Percentiles rank a stretch among this genome's conserved stretches.
Conservation (phyloP, 768 basidiomycete species). For the Trametes punicea region DNA sequence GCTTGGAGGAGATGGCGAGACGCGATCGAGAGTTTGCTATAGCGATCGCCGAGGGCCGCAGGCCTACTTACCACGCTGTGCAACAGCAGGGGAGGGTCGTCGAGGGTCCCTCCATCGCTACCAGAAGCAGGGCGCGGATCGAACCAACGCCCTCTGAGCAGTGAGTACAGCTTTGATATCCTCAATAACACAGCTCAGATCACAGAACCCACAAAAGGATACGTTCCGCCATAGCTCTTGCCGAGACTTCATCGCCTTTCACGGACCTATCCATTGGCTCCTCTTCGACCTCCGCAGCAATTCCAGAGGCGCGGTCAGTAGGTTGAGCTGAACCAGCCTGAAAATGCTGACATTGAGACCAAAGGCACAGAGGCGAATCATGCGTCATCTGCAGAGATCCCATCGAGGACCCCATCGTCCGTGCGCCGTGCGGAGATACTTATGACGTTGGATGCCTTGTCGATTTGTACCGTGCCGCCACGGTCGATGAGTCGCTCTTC, state of each 20-base stretch:
- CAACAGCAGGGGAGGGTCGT: background rate
- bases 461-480: conserved; percentile 26
- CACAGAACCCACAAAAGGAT: background rate
- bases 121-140: background rate
- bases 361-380: background rate
- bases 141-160: background rate
- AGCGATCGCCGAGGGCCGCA: conserved; percentile 17
- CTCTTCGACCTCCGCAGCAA: background rate
- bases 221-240: background rate
- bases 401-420: conserved; percentile 13
- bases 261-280: background rate
- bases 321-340: too few species aligned
- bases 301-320: background rate
- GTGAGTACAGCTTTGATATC: background rate
- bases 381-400: conserved; percentile 22
- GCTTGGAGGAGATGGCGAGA: conserved; percentile 16
- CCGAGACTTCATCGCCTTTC: background rate
- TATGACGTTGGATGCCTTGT: conserved; percentile 29
- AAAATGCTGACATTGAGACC: too few species aligned
- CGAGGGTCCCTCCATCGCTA: background rate
- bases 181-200: background rate
- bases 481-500: conserved; percentile 30
- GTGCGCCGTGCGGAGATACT: conserved; percentile 21
- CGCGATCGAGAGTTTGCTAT: conserved; percentile 21
- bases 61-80: background rate